Conservation (phyloP, 1,284 basidiomycete genomes). For the Tetrapyrgos nigripes region DNA sequence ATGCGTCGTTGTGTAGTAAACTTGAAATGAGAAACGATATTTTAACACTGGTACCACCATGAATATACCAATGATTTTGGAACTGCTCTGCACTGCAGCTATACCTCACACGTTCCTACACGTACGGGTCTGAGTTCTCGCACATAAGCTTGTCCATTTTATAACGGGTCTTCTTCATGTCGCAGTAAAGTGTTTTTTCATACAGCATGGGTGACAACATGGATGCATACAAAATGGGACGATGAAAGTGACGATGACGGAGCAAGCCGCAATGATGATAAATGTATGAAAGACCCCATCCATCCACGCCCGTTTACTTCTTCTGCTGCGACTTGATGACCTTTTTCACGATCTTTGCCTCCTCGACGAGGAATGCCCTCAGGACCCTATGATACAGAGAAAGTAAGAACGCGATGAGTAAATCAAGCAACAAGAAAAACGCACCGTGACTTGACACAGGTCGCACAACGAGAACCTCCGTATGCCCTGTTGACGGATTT, state of each 20-base stretch:
- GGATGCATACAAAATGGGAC: not conserved
- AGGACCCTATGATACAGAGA: conserved; percentile 72
- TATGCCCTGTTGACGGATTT: conserved; percentile 95
- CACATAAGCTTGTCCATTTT: too few species aligned
- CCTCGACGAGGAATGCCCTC: conserved; percentile 98
- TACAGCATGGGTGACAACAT: not conserved
- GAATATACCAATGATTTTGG: too few species aligned
- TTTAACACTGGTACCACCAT: too few species aligned
- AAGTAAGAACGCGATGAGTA: conserved; percentile 5
- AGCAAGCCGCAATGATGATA: not conserved
- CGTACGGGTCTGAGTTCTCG: too few species aligned
- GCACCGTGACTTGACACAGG: conserved; percentile 91
- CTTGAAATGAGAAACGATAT: too few species aligned
- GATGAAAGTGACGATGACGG: not conserved
- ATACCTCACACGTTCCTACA: too few species aligned
- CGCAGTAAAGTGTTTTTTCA: not conserved
- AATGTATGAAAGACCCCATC: not conserved
- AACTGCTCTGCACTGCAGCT: too few species aligned
- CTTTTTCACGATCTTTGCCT: conserved; percentile 99
- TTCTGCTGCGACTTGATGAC: conserved; percentile 93
- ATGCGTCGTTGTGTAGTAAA: too few species aligned
- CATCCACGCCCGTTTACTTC: conserved; percentile 19
- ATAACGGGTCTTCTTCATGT: too few species aligned
- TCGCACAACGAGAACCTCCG: conserved; percentile 94
- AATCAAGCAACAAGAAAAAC: conserved; percentile 33